Conservation (phyloP, 441 rosid species). For the Erysimum cheiri region DNA sequence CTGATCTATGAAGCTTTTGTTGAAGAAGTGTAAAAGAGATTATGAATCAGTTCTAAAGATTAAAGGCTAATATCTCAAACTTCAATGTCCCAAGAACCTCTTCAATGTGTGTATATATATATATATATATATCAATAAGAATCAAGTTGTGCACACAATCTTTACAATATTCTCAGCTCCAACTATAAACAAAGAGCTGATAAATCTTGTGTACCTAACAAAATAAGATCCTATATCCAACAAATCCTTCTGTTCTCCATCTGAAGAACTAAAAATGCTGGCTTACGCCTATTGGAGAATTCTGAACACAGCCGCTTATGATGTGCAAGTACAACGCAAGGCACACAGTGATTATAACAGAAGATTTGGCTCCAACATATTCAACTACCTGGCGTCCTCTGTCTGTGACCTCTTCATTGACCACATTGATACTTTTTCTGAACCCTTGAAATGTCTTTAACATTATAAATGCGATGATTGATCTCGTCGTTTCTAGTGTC, state of each 20-base stretch:
- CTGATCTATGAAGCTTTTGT: slow-evolving; percentile 52
- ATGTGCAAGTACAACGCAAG: slow-evolving; percentile 83
- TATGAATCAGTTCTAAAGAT: slow-evolving; percentile 11
- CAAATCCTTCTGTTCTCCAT: slow-evolving; percentile 17
- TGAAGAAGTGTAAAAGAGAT: slow-evolving; percentile 26
- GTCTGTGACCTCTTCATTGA: slow-evolving; percentile 63
- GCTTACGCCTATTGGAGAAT: slow-evolving; percentile 36
- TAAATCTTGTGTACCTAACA: slow-evolving; percentile 36
- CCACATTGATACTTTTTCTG: slow-evolving; percentile 51
- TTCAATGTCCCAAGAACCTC: slow-evolving; percentile 10
- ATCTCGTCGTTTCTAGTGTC: slow-evolving; percentile 71
- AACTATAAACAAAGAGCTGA: slow-evolving; percentile 40
- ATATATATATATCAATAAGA: slow-evolving; percentile 38
- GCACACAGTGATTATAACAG: slow-evolving; percentile 71
- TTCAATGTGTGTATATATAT: not conserved
- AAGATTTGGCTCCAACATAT: slow-evolving; percentile 73
- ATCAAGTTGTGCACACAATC: slow-evolving; percentile 36
- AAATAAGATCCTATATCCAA: slow-evolving; percentile 22
- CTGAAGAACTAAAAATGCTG: slow-evolving; percentile 38
- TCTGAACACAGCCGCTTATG: slow-evolving; percentile 34
- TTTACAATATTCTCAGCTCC: slow-evolving; percentile 38
- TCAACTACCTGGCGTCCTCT: slow-evolving; percentile 69
- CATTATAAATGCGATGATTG: slow-evolving; percentile 61
- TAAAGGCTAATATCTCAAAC: not conserved
- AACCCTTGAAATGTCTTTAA: slow-evolving; percentile 66